Conservation (phyloP, 2,329 filamentous ascomycete species). For the Cryphonectria naterciae region DNA sequence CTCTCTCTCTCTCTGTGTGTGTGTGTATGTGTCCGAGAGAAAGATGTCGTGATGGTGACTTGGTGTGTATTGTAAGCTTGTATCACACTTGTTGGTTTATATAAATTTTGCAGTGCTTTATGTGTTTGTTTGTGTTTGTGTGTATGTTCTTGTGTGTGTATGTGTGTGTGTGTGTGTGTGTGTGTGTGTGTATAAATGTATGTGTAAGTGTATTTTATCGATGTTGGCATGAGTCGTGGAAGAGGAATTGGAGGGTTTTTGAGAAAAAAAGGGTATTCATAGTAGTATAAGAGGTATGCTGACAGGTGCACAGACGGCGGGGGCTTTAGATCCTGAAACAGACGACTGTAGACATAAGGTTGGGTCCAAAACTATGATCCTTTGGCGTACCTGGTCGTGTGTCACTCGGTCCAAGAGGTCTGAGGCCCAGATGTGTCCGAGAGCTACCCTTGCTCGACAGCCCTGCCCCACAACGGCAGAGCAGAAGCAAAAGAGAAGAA, state of each 20-base stretch:
- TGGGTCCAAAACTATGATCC: slow-evolving; percentile 18
- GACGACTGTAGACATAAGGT: slow-evolving; percentile 22
- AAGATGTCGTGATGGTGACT: background rate
- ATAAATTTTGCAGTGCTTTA: background rate
- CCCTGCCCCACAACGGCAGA: slow-evolving; percentile 4
- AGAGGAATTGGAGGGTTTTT: slow-evolving; percentile 14
- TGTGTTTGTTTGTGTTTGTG: background rate
- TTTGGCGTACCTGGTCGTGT: background rate
- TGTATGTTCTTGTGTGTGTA: too few relatives aligned
- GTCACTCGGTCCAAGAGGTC: slow-evolving; percentile 3
- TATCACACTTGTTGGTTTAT: background rate
- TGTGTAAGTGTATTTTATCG: background rate
- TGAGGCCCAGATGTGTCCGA: slow-evolving; percentile 9
- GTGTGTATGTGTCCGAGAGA: background rate
- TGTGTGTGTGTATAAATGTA: background rate
- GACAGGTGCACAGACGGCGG: slow-evolving; percentile 26
- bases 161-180: too few relatives aligned
- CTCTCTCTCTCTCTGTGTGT: background rate
- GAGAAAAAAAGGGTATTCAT: background rate
- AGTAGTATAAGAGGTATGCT: slow-evolving; percentile 18
- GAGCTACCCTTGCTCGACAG: slow-evolving; percentile 1
- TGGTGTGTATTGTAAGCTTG: background rate
- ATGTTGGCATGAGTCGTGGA: slow-evolving; percentile 13
- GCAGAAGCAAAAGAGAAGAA: background rate
- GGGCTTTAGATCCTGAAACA: slow-evolving; percentile 24